phyloP scores from a whole-genome alignment of 345 rosid genomes.

The Alliaria petiolata region DNA sequence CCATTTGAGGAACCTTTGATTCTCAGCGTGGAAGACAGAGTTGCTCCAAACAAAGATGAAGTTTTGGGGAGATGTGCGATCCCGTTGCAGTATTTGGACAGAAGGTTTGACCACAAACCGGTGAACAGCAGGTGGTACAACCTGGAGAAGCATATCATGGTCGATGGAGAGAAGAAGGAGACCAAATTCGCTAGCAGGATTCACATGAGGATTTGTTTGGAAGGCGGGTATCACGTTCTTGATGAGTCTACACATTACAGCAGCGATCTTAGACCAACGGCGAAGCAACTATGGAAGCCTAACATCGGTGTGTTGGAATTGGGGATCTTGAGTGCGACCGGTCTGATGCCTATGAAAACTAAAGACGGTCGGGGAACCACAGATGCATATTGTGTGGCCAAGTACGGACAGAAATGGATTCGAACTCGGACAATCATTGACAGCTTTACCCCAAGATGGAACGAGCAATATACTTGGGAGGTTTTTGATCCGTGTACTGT shows the following conservation, averaged over 20 bases:
- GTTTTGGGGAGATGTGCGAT: conserved; percentile 59
- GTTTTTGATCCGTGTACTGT: conserved; percentile 93
- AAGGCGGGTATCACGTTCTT: conserved; percentile 95
- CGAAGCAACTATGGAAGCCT: conserved; percentile 81
- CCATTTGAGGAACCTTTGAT: conserved; percentile 82
- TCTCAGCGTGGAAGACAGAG: conserved; percentile 75
- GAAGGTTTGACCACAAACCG: conserved; percentile 68
- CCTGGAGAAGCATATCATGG: conserved; percentile 67
- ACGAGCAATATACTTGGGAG: conserved; percentile 97
- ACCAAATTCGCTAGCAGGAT: conserved; percentile 75
- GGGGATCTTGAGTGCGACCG: conserved; percentile 75
- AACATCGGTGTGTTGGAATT: conserved; percentile 80
- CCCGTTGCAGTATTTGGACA: conserved; percentile 50
- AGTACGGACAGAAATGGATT: conserved; percentile 90
- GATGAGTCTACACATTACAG: conserved; percentile 93
- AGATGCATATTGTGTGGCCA: conserved; percentile 95
- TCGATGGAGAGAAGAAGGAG: conserved; percentile 80
- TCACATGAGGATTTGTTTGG: conserved; percentile 84
- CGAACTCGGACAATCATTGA: conserved; percentile 87
- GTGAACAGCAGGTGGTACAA: conserved; percentile 71
- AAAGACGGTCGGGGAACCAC: conserved; percentile 88
- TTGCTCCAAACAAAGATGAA: conserved; percentile 84
- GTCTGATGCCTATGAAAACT: conserved; percentile 81
- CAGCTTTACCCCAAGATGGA: conserved; percentile 89
- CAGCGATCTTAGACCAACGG: conserved; percentile 92